Evolutionary conservation across 129 eudicot species (phyloP).

Genomic region (Oenanthe sinensis): DNA sequence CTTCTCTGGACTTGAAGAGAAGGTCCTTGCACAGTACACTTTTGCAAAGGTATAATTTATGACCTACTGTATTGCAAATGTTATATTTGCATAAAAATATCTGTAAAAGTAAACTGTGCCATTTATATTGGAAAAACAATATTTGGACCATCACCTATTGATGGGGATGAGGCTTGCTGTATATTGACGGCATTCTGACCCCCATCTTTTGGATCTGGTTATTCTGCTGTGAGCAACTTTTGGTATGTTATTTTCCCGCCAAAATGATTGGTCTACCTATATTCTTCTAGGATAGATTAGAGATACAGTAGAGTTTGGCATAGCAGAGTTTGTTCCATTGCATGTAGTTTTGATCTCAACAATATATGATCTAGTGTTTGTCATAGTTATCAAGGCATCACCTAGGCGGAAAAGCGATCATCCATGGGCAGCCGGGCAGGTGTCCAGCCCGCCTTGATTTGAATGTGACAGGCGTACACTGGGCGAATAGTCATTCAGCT

Average conservation of each 20-base stretch:
- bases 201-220: neutral
- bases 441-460: neutral
- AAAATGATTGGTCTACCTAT: neutral
- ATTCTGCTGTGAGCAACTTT: neutral
- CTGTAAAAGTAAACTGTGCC: neutral
- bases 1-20: conserved; percentile 89
- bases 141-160: neutral
- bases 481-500: neutral
- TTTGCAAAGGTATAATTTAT: conserved; percentile 58
- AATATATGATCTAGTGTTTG: neutral
- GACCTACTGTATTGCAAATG: neutral
- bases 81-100: conserved; percentile 6
- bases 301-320: neutral
- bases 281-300: neutral
- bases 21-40: conserved; percentile 83
- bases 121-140: neutral
- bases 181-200: neutral
- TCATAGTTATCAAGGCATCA: neutral
- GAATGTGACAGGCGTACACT: neutral
- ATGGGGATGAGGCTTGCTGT: neutral
- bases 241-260: neutral
- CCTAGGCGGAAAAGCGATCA: neutral
- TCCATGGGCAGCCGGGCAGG: neutral
- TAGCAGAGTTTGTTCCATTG: conserved; percentile 1
- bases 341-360: neutral